Percentiles rank a stretch among this genome's conserved stretches.
These are phyloP conservation scores for Lactarius trivialis DNA, from an alignment of 768 basidiomycete species.

Conservation along the genomic window DNA sequence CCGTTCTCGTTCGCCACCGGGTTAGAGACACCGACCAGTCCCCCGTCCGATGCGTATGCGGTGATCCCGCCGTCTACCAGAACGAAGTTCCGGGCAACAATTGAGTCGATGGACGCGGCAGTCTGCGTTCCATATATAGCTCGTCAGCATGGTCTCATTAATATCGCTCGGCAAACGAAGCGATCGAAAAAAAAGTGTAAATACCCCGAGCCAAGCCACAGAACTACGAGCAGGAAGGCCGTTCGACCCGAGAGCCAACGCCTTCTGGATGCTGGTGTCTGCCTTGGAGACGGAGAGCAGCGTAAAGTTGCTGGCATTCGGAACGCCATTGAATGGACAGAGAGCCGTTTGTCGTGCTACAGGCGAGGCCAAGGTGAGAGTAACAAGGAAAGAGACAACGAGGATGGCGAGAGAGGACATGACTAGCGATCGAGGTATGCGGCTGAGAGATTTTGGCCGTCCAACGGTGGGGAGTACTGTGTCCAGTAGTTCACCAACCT, in stretches of 20 bases:
- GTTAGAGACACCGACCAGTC: neutral
- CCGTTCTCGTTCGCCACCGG: neutral
- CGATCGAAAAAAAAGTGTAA: neutral
- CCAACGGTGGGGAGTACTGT: neutral
- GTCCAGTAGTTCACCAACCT: neutral
- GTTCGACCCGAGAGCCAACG: neutral
- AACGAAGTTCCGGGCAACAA: neutral
- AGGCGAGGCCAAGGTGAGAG: neutral
- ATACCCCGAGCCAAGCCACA: neutral
- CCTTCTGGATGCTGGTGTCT: neutral
- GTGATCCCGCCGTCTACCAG: slow-evolving; percentile 5
- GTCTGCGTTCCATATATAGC: neutral
- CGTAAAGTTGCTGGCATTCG: slow-evolving; percentile 2
- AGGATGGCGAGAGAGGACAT: neutral
- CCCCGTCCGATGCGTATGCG: neutral
- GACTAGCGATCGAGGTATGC: neutral
- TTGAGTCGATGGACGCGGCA: neutral
- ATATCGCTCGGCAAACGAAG: neutral
- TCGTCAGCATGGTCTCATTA: neutral
- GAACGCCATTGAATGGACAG: slow-evolving; percentile 3
- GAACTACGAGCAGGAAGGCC: neutral
- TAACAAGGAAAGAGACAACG: neutral
- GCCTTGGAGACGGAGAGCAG: neutral
- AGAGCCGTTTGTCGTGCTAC: neutral
- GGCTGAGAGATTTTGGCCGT: neutral